phyloP scores from a whole-genome alignment of 2,329 filamentous ascomycete genomes.

The Fusarium sp. region DNA sequence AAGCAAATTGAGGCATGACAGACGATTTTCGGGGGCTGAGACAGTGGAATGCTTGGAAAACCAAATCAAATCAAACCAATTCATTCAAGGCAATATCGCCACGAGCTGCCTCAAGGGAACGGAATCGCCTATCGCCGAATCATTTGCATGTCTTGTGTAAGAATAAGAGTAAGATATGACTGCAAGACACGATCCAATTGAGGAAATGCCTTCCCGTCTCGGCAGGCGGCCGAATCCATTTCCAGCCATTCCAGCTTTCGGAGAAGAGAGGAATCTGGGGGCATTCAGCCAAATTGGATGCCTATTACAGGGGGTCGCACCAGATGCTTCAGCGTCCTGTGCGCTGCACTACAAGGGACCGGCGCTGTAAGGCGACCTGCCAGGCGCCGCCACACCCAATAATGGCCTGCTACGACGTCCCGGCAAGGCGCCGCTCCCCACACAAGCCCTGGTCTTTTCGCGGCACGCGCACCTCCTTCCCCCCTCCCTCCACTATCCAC shows the following conservation, averaged over 20 bases:
- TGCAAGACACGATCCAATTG: slow-evolving; percentile 33
- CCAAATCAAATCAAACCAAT: slow-evolving; percentile 10
- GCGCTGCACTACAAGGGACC: slow-evolving; percentile 16
- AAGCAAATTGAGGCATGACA: slow-evolving; percentile 19
- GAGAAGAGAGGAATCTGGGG: slow-evolving; percentile 25
- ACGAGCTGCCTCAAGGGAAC: slow-evolving; percentile 15
- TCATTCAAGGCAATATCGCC: slow-evolving; percentile 9
- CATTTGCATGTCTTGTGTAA: slow-evolving; percentile 9
- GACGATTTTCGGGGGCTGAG: slow-evolving; percentile 23
- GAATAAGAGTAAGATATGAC: slow-evolving; percentile 27
- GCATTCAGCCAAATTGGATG: slow-evolving; percentile 33
- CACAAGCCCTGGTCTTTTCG: slow-evolving; percentile 31
- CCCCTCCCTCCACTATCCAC: not conserved
- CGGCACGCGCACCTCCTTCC: slow-evolving; percentile 39
- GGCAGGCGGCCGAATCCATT: slow-evolving; percentile 14
- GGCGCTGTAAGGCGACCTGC: slow-evolving; percentile 26
- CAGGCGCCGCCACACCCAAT: slow-evolving; percentile 27
- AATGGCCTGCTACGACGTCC: slow-evolving; percentile 4
- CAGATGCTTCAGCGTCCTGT: slow-evolving; percentile 12
- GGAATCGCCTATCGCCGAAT: slow-evolving; percentile 6
- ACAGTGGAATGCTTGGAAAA: slow-evolving; percentile 36
- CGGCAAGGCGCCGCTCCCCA: slow-evolving; percentile 30
- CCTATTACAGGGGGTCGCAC: slow-evolving; percentile 20
- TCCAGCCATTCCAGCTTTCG: slow-evolving; percentile 35
- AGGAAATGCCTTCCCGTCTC: slow-evolving; percentile 15